phyloP scores from a whole-genome alignment of 2,329 filamentous ascomycete species.

The Biscogniauxia marginata region DNA sequence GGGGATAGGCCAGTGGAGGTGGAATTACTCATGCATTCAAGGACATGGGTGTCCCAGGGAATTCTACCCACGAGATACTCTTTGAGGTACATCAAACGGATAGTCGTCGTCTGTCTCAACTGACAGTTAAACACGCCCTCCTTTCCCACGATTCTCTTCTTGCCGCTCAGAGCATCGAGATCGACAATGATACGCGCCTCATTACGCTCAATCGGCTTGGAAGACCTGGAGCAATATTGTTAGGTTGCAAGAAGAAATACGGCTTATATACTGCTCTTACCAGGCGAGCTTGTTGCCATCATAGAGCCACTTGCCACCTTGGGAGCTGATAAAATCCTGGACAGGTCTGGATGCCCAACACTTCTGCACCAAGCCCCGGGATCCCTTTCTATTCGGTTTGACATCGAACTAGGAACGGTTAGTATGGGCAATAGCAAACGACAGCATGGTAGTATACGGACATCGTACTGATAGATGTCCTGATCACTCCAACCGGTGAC shows the following conservation, averaged over 20 bases:
- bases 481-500: constrained; percentile 59
- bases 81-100: constrained; percentile 66
- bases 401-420: constrained; percentile 60
- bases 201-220: constrained; percentile 40
- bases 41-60: constrained; percentile 63
- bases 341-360: constrained; percentile 69
- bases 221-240: constrained; percentile 32
- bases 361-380: constrained; percentile 65
- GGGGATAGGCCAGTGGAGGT: neutral
- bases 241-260: neutral
- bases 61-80: constrained; percentile 63
- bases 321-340: constrained; percentile 51
- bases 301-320: constrained; percentile 61
- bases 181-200: constrained; percentile 64
- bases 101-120: constrained; percentile 62
- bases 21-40: constrained; percentile 70
- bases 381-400: constrained; percentile 57
- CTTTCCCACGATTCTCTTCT: constrained; percentile 23
- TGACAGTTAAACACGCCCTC: constrained; percentile 55
- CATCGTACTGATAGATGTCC: constrained; percentile 81
- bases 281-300: constrained; percentile 87
- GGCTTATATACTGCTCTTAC: constrained; percentile 45
- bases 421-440: constrained; percentile 2
- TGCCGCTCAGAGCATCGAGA: constrained; percentile 53
- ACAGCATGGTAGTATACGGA: constrained; percentile 46